Evolutionary conservation across 1,284 basidiomycete species (phyloP), one percentile per base, ranked within the genome.

Genomic region (Grifola frondosa): DNA sequence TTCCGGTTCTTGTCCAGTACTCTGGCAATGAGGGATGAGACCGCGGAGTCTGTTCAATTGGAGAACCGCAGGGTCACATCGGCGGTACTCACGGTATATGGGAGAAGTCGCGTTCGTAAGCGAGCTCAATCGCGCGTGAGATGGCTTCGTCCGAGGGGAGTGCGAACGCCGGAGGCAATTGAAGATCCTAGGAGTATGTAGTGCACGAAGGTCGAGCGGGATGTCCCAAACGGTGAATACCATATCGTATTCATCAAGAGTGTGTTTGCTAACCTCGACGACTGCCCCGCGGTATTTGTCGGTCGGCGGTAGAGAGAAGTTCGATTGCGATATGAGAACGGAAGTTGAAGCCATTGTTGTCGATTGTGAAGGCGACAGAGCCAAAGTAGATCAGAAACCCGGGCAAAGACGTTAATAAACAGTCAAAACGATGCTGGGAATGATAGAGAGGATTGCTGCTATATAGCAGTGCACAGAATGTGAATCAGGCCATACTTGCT

Each of bases 71-170:
- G 20, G 10, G 12, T 33, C 9, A 26, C 16, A 20, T 11, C n/a
- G 34, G 19, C 30, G 3, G 23, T 12, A 66, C 73, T 59, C 56
- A 94, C 91, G 91, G 91, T 44, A 94, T 85, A 57, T 92, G 83
- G 20, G 91, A 91, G 65, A 93, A 94, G 61, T 94, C 91, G 31
- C 90, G 80, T 54, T 94, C 91, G 57, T 92, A 94, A 0, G 91
- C 91, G 24, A 87, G 76, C 56, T 91, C 88, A 30, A 94, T 78
- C 2, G 89, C 91, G 22, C 78, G 72, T 8, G 77, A 76, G 43
- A 93, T 81, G 16, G 77, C 74, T 54, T 90, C 89, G 47, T 75
- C 74, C 8, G 75, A 68, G 7, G 87, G 84, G 3, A 94, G 71
- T n/a, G 86, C 81, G 64, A 93, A 94, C 0, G 91, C 91, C 7